A percentile compares a stretch with the other conserved stretches of the same genome.
phyloP scores from a whole-genome alignment of 441 rosid species.

The Geranium incanum region DNA sequence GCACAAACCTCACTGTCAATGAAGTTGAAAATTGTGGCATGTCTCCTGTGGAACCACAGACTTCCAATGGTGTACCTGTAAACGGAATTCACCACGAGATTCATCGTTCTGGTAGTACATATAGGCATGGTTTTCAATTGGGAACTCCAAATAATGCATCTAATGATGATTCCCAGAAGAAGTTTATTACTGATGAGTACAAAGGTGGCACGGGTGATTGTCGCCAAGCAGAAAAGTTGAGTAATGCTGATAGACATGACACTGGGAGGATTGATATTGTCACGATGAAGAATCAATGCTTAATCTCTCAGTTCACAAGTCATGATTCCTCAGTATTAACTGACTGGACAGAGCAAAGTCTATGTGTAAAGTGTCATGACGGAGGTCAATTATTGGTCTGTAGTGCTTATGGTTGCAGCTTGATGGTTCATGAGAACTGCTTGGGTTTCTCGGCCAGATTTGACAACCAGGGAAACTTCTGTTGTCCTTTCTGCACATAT shows the following conservation, averaged over 20 bases:
- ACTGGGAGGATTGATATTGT: slow-evolving; percentile 28
- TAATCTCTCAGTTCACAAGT: slow-evolving; percentile 28
- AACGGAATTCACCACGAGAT: not conserved
- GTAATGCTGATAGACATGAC: slow-evolving; percentile 21
- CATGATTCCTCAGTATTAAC: slow-evolving; percentile 21
- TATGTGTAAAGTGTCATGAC: slow-evolving; percentile 46
- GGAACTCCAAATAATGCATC: slow-evolving; percentile 1
- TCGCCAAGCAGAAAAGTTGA: slow-evolving; percentile 28
- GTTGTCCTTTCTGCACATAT: slow-evolving; percentile 56
- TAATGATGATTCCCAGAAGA: slow-evolving; percentile 7
- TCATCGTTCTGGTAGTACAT: not conserved
- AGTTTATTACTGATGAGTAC: slow-evolving; percentile 10
- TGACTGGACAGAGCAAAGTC: slow-evolving; percentile 32
- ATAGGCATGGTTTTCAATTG: not conserved
- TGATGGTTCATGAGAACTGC: slow-evolving; percentile 46
- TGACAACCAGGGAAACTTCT: slow-evolving; percentile 35
- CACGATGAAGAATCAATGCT: slow-evolving; percentile 31
- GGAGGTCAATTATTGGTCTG: slow-evolving; percentile 42
- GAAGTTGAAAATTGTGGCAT: slow-evolving; percentile 9
- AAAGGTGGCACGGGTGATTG: slow-evolving; percentile 16
- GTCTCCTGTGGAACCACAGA: slow-evolving; percentile 13
- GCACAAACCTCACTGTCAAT: slow-evolving; percentile 11
- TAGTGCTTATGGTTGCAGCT: slow-evolving; percentile 34
- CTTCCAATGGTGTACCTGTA: slow-evolving; percentile 1
- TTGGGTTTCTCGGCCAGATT: slow-evolving; percentile 33